A percentile compares a stretch with the other conserved stretches of the same genome.
These are phyloP conservation scores for Penicillium cosmopolitanum DNA, from an alignment of 495 filamentous ascomycete genomes.

Conservation along the genomic window DNA sequence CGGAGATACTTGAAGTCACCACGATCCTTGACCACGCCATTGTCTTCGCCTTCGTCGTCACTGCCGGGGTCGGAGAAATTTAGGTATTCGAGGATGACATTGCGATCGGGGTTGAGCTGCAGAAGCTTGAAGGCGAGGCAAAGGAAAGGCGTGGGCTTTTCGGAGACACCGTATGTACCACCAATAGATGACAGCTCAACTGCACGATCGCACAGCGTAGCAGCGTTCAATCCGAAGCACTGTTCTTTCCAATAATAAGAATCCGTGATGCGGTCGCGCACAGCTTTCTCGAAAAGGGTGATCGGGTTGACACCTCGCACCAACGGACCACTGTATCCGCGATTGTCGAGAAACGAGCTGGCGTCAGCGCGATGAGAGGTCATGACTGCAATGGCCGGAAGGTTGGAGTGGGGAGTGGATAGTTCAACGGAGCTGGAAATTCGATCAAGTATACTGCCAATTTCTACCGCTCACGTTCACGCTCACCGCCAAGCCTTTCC, in stretches of 20 bases:
- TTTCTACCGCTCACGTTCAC: not conserved
- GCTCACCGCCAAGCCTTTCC: conserved; percentile 28
- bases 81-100: conserved; percentile 82
- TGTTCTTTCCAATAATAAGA: conserved; percentile 99
- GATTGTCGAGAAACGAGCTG: conserved; percentile 76
- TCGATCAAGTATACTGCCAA: not conserved
- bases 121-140: conserved; percentile 95
- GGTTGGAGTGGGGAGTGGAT: not conserved
- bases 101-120: conserved; percentile 78
- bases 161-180: conserved; percentile 79
- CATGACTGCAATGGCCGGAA: conserved; percentile 24
- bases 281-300: conserved; percentile 87
- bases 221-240: conserved; percentile 93
- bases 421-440: not conserved
- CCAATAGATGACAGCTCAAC: conserved; percentile 81
- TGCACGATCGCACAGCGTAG: conserved; percentile 86
- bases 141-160: conserved; percentile 89
- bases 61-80: conserved; percentile 53
- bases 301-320: conserved; percentile 84
- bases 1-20: conserved; percentile 89
- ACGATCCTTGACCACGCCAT: conserved; percentile 49
- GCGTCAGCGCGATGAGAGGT: conserved; percentile 70
- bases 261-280: conserved; percentile 91
- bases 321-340: conserved; percentile 69
- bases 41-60: conserved; percentile 35